A percentile compares a stretch with the other conserved stretches of the same genome.
Conservation (phyloP, 371 early-diverging fungal genomes). For the Massospora cicadina region DNA sequence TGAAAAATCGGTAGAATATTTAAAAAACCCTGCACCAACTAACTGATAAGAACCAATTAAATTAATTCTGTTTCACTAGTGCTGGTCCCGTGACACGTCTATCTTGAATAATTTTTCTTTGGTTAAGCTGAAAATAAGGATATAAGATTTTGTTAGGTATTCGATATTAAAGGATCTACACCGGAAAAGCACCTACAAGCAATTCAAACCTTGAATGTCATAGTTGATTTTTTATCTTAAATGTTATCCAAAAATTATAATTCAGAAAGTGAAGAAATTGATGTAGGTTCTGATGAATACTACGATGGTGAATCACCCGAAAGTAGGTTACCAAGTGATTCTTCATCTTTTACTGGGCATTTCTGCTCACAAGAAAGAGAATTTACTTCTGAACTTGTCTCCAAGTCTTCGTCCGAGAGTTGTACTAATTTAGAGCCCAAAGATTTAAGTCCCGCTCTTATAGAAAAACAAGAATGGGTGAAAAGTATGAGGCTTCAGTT, state of each 20-base stretch:
- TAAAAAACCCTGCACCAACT: too few species aligned
- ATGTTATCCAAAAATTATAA: background rate
- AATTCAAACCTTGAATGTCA: too few species aligned
- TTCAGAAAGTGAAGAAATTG: background rate
- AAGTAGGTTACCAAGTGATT: background rate
- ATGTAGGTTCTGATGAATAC: background rate
- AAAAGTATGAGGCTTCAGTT: conserved; percentile 62
- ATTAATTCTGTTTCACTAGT: too few species aligned
- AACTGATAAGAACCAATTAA: too few species aligned
- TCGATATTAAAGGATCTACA: too few species aligned
- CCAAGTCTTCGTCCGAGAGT: background rate
- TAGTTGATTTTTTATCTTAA: too few species aligned
- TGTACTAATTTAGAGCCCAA: background rate
- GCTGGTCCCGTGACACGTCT: too few species aligned
- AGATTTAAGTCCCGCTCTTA: background rate
- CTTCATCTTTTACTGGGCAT: background rate
- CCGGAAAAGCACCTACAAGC: too few species aligned
- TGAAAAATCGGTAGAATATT: too few species aligned
- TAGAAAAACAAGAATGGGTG: conserved; percentile 53
- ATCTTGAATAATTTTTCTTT: too few species aligned
- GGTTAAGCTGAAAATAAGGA: too few species aligned
- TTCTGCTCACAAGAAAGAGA: background rate
- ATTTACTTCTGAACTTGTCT: background rate
- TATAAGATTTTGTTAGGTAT: too few species aligned
- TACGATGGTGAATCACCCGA: background rate